Evolutionary conservation across 2,329 filamentous ascomycete species (phyloP), one percentile per base, ranked within the genome.

Genomic region (Gremmenia infestans): DNA sequence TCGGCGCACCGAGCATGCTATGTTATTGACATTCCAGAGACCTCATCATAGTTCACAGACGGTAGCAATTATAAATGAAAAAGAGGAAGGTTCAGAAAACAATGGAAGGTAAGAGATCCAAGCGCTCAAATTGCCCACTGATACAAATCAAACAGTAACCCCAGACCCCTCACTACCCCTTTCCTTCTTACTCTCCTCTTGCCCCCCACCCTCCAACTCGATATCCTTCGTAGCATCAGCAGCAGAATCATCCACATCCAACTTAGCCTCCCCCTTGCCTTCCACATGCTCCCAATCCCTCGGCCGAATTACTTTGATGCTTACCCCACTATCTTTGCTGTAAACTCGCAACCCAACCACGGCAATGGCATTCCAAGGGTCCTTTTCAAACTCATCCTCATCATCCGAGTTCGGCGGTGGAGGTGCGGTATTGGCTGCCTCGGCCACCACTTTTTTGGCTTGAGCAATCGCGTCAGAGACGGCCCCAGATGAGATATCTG

Each of bases 361-460:
- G 52, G 77, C 80, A 47, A 86, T 76, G 4, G 83, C 82, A 65
- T 86, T 85, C 83, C 83, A 86, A 1, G 81, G 79, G 23, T 81
- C 77, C 23, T 75, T 72, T 59, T 81, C 77, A 49, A 78, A 79
- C 54, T 83, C 80, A 60, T 81, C 80, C 9, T 74, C 75, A 19
- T 80, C 77, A 39, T 80, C 79, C 2, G 74, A 71, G 6, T 74
- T 72, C 4, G 67, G 60, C 0, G 72, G n/a, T 17, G 37, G 63
- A 0, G 72, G 68, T 1, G 72, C 64, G 8, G 63, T 61, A 0
- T 58, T 50, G 15, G 57, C 19, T 37, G 35, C 19, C 11, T 48
- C 35, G n/a, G 32, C 43, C 5, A 57, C 52, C 4, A 62, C 57
- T 14, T 65, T 64, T 14, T 64, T 64, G 15, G 63, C 60, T 36